Base-by-base conservation (phyloP, 805 yeast genomes). In the Tetrapisispora arboricola region DNA sequence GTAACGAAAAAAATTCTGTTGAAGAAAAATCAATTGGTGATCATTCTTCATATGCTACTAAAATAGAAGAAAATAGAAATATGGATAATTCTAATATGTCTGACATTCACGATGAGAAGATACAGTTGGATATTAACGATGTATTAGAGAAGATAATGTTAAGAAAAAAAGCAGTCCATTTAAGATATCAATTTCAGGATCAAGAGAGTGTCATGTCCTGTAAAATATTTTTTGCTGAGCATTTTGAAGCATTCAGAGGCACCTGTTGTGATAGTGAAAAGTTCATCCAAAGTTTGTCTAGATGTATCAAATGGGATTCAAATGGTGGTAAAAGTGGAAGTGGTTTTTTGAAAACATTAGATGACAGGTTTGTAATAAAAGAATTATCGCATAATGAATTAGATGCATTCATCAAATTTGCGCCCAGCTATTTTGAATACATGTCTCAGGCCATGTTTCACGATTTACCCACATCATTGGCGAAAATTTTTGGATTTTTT, bases 311-410 rank as follows among this genome's bases (percentile, higher is more conserved):
- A 55, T 94, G 97, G 97, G 88, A 90, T 53, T 82, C 95, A 0
- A 75, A 80, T 21, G 99, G 99, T 30, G 99, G 99, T 28, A 92
- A 92, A 57, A 84, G 95, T 58, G 96, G 97, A 0, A 86, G 96
- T 3, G 85, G 86, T 2, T 92, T 92, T 58, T 67, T 92, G 60
- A 92, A 92, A 55, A 92, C 98, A 0, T 64, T 85, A 34, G 98
- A 92, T 63, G 85, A 87, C 54, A 65, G 97, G 44, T 80, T 87
- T 48, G 84, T 92, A 39, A 76, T 92, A 33, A 92, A 92, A 62
- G 95, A 92, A 54, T 66, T 92, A 32, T 80, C 94, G 5, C 84
- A 82, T 49, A 71, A 83, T 1, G 99, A 92, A 60, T 68, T 90
- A 42, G 97, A 92, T 49, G 85, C 96, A 12, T 92, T 92, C 68